A percentile compares a stretch with the other conserved stretches of the same genome.
Conservation (phyloP, 1,284 basidiomycete species). For the Moesziomyces sp. region DNA sequence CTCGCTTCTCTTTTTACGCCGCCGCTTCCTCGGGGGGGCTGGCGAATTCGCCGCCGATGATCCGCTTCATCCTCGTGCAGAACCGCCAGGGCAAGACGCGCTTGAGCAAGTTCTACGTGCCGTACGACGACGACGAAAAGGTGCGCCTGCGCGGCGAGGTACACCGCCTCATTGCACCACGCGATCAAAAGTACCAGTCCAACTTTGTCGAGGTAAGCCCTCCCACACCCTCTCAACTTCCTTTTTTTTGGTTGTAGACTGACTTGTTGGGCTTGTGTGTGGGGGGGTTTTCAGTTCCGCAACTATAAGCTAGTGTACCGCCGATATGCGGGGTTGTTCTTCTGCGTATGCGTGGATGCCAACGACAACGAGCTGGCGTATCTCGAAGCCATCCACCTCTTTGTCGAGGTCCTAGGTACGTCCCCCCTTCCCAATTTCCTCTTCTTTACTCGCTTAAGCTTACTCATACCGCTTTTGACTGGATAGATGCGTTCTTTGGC, state of each 20-base stretch:
- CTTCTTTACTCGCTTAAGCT: too few relatives aligned
- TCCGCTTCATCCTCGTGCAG: slow-evolving; percentile 92
- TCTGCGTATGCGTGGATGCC: slow-evolving; percentile 95
- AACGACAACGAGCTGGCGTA: slow-evolving; percentile 98
- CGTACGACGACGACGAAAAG: slow-evolving; percentile 73
- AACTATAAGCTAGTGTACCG: slow-evolving; percentile 65
- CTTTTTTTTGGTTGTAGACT: too few relatives aligned
- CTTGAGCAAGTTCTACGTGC: slow-evolving; percentile 95
- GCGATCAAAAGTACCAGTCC: slow-evolving; percentile 98
- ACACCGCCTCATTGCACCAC: slow-evolving; percentile 91
- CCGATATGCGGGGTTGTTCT: slow-evolving; percentile 80
- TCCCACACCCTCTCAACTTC: too few relatives aligned
- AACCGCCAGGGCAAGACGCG: slow-evolving; percentile 98
- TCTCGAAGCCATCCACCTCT: slow-evolving; percentile 95
- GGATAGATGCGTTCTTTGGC: slow-evolving; percentile 91
- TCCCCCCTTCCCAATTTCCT: neutral
- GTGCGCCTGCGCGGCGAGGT: slow-evolving; percentile 92
- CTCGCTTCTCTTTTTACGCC: too few relatives aligned
- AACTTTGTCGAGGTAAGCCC: slow-evolving; percentile 91
- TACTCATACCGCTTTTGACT: neutral
- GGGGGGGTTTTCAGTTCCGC: slow-evolving; percentile 32
- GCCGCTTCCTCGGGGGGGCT: too few relatives aligned
- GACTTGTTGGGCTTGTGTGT: too few relatives aligned
- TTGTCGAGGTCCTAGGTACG: slow-evolving; percentile 95
- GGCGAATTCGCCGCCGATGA: slow-evolving; percentile 72